phyloP scores from a whole-genome alignment of 2,329 filamentous ascomycete species.

The Lomentospora prolificans region DNA sequence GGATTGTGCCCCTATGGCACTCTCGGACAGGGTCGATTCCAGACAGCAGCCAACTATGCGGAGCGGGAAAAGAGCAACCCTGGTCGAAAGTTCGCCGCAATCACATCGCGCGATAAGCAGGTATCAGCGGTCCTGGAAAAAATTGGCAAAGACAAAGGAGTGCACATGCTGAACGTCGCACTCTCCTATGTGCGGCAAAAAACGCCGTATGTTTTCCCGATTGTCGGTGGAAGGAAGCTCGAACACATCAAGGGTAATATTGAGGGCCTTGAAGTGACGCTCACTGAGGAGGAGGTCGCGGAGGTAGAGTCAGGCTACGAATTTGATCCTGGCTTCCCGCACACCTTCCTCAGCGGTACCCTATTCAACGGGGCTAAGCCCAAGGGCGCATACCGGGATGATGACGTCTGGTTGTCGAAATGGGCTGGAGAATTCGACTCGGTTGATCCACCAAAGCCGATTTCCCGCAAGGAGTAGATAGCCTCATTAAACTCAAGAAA shows the following conservation, averaged over 20 bases:
- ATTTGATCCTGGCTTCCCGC: slow-evolving; percentile 38
- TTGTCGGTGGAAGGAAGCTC: slow-evolving; percentile 41
- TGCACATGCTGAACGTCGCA: slow-evolving; percentile 48
- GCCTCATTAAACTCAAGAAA: not conserved
- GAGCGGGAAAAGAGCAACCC: slow-evolving; percentile 24
- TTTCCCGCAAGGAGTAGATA: slow-evolving; percentile 25
- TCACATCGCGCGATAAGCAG: slow-evolving; percentile 38
- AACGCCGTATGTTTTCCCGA: slow-evolving; percentile 40
- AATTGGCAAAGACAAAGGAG: slow-evolving; percentile 45
- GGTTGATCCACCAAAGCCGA: slow-evolving; percentile 78
- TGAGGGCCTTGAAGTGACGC: slow-evolving; percentile 36
- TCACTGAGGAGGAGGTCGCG: slow-evolving; percentile 41
- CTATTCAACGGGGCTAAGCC: not conserved
- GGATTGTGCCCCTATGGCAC: slow-evolving; percentile 51
- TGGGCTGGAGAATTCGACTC: slow-evolving; percentile 62
- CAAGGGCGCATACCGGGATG: not conserved
- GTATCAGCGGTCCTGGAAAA: slow-evolving; percentile 49
- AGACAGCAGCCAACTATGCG: slow-evolving; percentile 26
- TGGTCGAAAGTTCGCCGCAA: slow-evolving; percentile 23
- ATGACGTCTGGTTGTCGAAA: not conserved
- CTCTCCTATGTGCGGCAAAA: slow-evolving; percentile 43
- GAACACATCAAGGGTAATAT: slow-evolving; percentile 46
- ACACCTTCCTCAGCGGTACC: slow-evolving; percentile 27
- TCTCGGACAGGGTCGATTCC: slow-evolving; percentile 42
- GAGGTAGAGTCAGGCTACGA: slow-evolving; percentile 41